A percentile compares a stretch with the other conserved stretches of the same genome.
These are phyloP conservation scores for Dunaliella sp. DNA, from an alignment of 139 green algal species.

Conservation along the genomic window DNA sequence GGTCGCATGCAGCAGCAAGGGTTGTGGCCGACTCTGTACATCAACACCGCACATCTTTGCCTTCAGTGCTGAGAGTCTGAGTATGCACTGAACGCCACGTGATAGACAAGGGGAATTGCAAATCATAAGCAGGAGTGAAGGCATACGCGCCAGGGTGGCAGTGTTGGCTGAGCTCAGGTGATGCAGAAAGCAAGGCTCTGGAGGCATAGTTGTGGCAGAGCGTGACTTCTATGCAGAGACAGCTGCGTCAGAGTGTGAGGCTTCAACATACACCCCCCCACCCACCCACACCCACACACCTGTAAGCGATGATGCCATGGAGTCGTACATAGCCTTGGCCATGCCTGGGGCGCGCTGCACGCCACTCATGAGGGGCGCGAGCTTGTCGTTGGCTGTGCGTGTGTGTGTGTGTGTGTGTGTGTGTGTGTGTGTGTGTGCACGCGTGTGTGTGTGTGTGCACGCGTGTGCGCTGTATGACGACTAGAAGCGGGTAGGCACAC, in stretches of 20 bases:
- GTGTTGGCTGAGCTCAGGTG: neutral
- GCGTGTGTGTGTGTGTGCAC: constrained; percentile 8
- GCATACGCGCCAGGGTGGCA: neutral
- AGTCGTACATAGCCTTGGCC: neutral
- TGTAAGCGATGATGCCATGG: neutral
- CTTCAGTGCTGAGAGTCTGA: no score
- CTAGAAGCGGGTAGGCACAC: no score
- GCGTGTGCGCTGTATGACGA: no score
- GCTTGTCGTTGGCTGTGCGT: constrained; percentile 7
- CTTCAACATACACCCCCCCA: neutral
- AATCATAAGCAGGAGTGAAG: no score
- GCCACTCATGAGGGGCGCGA: neutral
- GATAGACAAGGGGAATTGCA: neutral
- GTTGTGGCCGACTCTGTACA: no score
- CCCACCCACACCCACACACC: neutral
- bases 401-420: constrained; percentile 7
- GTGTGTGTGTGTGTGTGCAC: neutral
- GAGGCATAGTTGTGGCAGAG: neutral
- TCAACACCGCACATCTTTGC: no score
- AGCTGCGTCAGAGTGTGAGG: neutral
- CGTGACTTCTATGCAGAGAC: neutral
- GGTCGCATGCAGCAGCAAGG: no score
- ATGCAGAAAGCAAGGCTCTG: neutral
- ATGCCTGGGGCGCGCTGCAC: neutral
- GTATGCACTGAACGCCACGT: neutral